These are phyloP conservation scores for Aureobasidium pullulans DNA, from an alignment of 2,329 filamentous ascomycete species.

Conservation along the genomic window DNA sequence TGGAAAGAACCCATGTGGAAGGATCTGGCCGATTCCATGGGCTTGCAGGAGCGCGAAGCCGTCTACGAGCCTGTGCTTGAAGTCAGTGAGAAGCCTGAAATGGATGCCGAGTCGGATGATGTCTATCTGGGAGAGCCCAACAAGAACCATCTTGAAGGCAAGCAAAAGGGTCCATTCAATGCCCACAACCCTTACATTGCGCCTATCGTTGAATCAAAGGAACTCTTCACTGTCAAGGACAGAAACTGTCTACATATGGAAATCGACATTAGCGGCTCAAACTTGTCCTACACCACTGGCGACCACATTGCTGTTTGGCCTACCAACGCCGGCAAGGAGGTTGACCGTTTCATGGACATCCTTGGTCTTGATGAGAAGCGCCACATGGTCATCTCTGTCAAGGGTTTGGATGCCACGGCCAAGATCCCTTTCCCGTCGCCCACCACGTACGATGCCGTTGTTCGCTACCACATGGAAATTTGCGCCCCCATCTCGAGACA, in stretches of 20 bases:
- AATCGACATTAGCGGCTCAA: conserved; percentile 81
- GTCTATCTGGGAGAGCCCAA: conserved; percentile 89
- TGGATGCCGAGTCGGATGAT: conserved; percentile 65
- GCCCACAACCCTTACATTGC: conserved; percentile 84
- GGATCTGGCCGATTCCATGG: conserved; percentile 73
- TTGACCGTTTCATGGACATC: conserved; percentile 78
- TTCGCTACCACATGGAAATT: conserved; percentile 95
- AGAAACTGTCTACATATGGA: conserved; percentile 97
- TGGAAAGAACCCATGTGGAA: conserved; percentile 99
- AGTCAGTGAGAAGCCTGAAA: conserved; percentile 59
- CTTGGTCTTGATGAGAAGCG: conserved; percentile 70
- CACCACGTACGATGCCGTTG: conserved; percentile 88
- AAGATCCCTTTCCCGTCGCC: conserved; percentile 97
- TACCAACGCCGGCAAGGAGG: conserved; percentile 85
- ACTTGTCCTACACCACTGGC: conserved; percentile 88
- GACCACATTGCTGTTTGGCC: conserved; percentile 98
- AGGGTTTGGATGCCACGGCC: conserved; percentile 85
- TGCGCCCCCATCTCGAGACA: conserved; percentile 93
- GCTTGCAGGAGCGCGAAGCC: conserved; percentile 87
- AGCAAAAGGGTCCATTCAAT: conserved; percentile 82
- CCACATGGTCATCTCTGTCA: conserved; percentile 76
- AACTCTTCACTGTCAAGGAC: conserved; percentile 82
- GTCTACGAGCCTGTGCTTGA: conserved; percentile 91
- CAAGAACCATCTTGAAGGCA: conserved; percentile 76
- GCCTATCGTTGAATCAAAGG: conserved; percentile 81